Evolutionary conservation across 768 basidiomycete genomes (phyloP).

Genomic region (Rhodotorula paludigena): DNA sequence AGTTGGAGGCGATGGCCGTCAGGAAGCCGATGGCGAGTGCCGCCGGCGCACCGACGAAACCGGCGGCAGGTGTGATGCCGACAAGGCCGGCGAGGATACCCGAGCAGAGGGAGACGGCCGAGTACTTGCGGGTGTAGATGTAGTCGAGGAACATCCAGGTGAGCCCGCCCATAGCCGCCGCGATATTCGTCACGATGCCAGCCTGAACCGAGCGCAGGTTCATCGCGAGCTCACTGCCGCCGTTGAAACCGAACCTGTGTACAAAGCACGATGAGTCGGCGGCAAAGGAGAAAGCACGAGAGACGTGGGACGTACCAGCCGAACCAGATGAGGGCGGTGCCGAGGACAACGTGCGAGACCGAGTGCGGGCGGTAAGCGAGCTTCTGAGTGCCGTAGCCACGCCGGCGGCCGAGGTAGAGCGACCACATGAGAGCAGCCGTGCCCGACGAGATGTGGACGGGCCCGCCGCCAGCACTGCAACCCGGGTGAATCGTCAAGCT

Average conservation of each 20-base stretch:
- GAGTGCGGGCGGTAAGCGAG: constrained; percentile 45
- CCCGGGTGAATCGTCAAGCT: no score
- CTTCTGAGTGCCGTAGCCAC: constrained; percentile 53
- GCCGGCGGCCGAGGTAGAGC: constrained; percentile 76
- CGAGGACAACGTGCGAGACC: constrained; percentile 85
- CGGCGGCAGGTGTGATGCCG: constrained; percentile 60
- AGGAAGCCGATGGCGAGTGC: constrained; percentile 70
- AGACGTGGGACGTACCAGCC: constrained; percentile 6
- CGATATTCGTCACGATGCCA: constrained; percentile 83
- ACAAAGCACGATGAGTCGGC: constrained; percentile 57
- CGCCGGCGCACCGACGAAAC: constrained; percentile 71
- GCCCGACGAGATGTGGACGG: constrained; percentile 82
- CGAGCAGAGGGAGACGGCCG: constrained; percentile 86
- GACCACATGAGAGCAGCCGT: constrained; percentile 78
- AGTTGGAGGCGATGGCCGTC: constrained; percentile 69
- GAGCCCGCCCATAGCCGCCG: constrained; percentile 68
- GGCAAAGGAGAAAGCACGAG: background rate
- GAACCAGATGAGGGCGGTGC: constrained; percentile 88
- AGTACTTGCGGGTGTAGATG: constrained; percentile 56
- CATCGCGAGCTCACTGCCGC: constrained; percentile 78
- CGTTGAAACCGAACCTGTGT: constrained; percentile 65
- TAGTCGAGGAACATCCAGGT: constrained; percentile 54
- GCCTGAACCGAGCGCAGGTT: constrained; percentile 81
- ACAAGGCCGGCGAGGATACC: constrained; percentile 77
- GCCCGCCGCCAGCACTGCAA: constrained; percentile 84